These are phyloP conservation scores for Chytriomyces sp. DNA, from an alignment of 192 early-diverging fungal genomes.

Conservation along the genomic window DNA sequence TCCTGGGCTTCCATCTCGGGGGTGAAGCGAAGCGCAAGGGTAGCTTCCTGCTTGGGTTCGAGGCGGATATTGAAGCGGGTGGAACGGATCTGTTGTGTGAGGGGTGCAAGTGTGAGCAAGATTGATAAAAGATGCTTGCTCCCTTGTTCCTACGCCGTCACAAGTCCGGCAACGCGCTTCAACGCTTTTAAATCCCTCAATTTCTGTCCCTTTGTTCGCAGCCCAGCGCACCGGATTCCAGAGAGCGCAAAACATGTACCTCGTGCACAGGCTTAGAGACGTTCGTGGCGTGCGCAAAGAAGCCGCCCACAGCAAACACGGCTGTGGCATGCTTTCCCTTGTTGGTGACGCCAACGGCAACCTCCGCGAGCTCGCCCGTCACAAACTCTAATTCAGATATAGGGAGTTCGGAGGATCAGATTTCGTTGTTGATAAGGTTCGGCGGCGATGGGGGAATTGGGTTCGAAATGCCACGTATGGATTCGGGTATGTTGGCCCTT, in stretches of 20 bases:
- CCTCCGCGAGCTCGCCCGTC: constrained; percentile 14
- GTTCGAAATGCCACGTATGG: too few species aligned
- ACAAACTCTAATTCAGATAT: constrained; percentile 27
- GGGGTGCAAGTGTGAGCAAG: neutral
- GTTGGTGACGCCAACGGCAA: constrained; percentile 27
- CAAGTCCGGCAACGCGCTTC: too few species aligned
- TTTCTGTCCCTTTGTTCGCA: too few species aligned
- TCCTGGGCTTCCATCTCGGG: constrained; percentile 37
- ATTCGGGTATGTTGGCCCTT: too few species aligned
- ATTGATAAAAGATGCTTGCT: too few species aligned
- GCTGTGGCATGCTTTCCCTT: neutral
- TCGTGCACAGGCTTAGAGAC: constrained; percentile 24
- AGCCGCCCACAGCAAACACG: constrained; percentile 20
- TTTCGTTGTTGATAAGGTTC: too few species aligned
- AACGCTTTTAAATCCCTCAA: too few species aligned
- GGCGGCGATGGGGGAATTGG: too few species aligned
- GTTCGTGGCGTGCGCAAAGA: constrained; percentile 24
- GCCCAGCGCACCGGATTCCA: too few species aligned
- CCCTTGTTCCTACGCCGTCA: too few species aligned
- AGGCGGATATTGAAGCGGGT: constrained; percentile 23
- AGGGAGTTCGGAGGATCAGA: too few species aligned
- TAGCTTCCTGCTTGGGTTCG: constrained; percentile 25
- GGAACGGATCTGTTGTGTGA: neutral
- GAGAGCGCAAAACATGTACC: too few species aligned
- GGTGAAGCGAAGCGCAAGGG: constrained; percentile 24